Evolutionary conservation across 2,329 filamentous ascomycete genomes (phyloP).

Genomic region (Trichoderma citrinoviride): DNA sequence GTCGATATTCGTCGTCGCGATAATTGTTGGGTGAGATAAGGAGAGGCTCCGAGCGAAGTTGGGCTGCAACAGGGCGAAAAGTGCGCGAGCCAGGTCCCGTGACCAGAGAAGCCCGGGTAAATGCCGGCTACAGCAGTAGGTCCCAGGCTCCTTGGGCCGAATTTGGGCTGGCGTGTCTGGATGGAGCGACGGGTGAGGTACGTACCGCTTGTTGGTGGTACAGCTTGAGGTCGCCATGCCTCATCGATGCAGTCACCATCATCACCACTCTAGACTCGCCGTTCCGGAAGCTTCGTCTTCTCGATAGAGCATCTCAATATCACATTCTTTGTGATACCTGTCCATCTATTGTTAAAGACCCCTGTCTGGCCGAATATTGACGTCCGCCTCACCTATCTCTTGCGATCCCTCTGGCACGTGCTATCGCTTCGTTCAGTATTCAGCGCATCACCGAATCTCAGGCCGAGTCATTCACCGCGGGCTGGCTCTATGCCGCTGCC

Average conservation of each 20-base stretch:
- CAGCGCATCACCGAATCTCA: not conserved
- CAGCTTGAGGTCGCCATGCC: not conserved
- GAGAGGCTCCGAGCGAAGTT: slow-evolving; percentile 6
- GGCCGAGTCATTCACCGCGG: not conserved
- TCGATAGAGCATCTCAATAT: not conserved
- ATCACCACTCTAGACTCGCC: not conserved
- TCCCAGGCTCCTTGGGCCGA: not conserved
- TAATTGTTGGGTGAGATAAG: slow-evolving; percentile 7
- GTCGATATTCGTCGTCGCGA: not conserved
- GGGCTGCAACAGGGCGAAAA: slow-evolving; percentile 15
- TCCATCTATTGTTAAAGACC: not conserved
- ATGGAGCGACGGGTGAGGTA: not conserved
- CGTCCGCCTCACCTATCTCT: not conserved
- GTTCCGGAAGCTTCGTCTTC: not conserved
- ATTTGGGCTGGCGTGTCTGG: not conserved
- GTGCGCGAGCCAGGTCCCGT: slow-evolving; percentile 28
- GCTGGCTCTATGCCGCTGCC: slow-evolving; percentile 28
- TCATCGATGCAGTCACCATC: not conserved
- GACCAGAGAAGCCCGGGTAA: slow-evolving; percentile 22
- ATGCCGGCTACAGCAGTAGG: slow-evolving; percentile 21
- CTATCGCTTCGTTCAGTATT: not conserved
- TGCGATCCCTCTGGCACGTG: slow-evolving; percentile 1
- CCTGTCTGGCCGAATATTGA: too few relatives aligned
- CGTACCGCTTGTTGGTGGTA: not conserved
- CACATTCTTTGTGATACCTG: too few relatives aligned